Evolutionary conservation across 352 stramenopile species (phyloP).

Genomic region (Phytophthora cactorum): DNA sequence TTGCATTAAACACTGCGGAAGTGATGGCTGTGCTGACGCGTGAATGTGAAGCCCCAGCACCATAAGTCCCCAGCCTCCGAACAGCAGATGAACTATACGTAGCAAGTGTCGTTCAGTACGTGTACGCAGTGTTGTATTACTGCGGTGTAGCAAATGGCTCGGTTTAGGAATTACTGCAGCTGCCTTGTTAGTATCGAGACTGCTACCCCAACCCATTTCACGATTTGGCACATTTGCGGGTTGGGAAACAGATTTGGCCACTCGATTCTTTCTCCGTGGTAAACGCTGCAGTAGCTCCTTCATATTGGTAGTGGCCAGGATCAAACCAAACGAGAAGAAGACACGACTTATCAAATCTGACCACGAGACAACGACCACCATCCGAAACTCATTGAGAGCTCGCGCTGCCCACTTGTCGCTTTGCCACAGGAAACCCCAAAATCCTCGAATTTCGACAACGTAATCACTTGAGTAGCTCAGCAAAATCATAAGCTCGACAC

Average conservation of each 20-base stretch:
- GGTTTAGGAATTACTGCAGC: no score
- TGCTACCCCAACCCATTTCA: no score
- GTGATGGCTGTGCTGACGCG: conserved; percentile 13
- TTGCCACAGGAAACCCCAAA: no score
- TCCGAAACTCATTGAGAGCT: no score
- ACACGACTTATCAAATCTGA: background rate
- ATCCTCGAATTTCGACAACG: background rate
- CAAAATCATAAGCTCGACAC: conserved; percentile 1
- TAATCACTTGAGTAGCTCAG: conserved; percentile 4
- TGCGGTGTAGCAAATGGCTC: no score
- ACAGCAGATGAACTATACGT: conserved; percentile 12
- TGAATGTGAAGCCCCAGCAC: conserved; percentile 26
- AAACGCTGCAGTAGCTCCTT: no score
- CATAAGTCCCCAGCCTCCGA: conserved; percentile 18
- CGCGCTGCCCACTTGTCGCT: no score
- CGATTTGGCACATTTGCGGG: no score
- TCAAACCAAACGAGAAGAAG: background rate
- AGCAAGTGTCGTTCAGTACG: background rate
- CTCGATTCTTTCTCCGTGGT: background rate
- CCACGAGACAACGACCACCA: conserved; percentile 4
- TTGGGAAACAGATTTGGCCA: background rate
- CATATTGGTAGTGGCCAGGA: no score
- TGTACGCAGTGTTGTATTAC: no score
- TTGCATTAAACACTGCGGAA: conserved; percentile 26
- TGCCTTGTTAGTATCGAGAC: no score